A percentile compares a stretch with the other conserved stretches of the same genome.
Conservation (phyloP, 2,329 filamentous ascomycete species). For the Periglandula ipomoeae region DNA sequence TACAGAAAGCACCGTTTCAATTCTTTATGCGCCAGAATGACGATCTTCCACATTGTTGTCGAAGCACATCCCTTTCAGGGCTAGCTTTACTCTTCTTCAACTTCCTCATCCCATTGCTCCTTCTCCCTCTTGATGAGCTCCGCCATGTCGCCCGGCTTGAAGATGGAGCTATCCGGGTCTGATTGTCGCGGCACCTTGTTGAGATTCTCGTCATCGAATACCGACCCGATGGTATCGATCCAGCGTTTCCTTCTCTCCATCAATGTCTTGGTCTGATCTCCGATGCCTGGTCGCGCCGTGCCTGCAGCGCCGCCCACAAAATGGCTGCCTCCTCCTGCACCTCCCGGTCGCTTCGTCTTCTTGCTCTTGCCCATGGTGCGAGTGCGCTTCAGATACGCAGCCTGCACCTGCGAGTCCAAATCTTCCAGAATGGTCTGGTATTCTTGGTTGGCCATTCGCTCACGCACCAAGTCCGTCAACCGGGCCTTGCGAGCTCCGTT, state of each 20-base stretch:
- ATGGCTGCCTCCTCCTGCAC: conserved; percentile 63
- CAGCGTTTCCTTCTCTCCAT: conserved; percentile 88
- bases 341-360: conserved; percentile 74
- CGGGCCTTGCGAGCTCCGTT: conserved; percentile 88
- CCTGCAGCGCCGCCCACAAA: conserved; percentile 48
- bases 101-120: conserved; percentile 74
- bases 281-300: conserved; percentile 69
- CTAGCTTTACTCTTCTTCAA: conserved; percentile 50
- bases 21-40: too few relatives aligned
- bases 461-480: conserved; percentile 77
- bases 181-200: conserved; percentile 58
- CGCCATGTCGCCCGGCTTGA: conserved; percentile 63
- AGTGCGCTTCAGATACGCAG: conserved; percentile 91
- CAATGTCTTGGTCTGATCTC: conserved; percentile 79
- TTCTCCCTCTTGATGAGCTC: conserved; percentile 65
- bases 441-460: conserved; percentile 92
- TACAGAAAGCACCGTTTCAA: too few relatives aligned
- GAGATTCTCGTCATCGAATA: conserved; percentile 77
- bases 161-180: conserved; percentile 61
- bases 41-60: too few relatives aligned
- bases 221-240: conserved; percentile 83
- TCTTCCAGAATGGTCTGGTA: conserved; percentile 96
- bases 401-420: conserved; percentile 87
- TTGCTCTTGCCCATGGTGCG: conserved; percentile 90
- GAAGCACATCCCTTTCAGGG: background rate